These are phyloP conservation scores for Beauveria bassiana DNA, from an alignment of 2,329 filamentous ascomycete genomes.

Conservation along the genomic window DNA sequence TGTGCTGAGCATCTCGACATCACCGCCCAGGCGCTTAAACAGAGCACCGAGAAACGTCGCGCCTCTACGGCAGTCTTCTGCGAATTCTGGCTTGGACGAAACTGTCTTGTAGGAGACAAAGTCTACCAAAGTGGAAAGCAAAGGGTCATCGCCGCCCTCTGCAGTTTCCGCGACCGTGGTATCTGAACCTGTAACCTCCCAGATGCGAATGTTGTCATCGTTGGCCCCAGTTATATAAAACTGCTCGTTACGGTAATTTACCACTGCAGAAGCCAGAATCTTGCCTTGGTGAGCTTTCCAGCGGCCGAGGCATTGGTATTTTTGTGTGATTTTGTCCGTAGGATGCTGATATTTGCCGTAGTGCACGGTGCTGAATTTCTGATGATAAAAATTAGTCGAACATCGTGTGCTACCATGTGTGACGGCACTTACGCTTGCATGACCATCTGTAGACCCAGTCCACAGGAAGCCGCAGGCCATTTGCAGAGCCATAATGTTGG, in stretches of 20 bases:
- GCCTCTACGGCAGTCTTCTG: constrained; percentile 85
- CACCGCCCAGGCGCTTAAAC: constrained; percentile 85
- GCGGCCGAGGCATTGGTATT: constrained; percentile 69
- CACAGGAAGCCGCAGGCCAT: constrained; percentile 81
- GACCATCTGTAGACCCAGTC: constrained; percentile 84
- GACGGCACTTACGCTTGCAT: constrained; percentile 59
- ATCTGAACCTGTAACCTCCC: constrained; percentile 56
- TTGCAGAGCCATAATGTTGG: constrained; percentile 79
- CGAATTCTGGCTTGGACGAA: constrained; percentile 76
- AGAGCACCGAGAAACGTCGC: constrained; percentile 84
- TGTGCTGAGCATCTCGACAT: constrained; percentile 83
- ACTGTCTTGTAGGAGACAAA: constrained; percentile 91
- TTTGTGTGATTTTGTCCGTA: constrained; percentile 57
- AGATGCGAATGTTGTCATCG: constrained; percentile 81
- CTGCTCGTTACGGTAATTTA: constrained; percentile 60
- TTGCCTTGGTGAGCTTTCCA: constrained; percentile 84
- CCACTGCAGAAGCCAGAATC: constrained; percentile 75
- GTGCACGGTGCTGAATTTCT: constrained; percentile 62
- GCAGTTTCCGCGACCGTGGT: constrained; percentile 26
- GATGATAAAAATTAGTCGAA: not conserved
- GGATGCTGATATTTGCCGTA: constrained; percentile 49
- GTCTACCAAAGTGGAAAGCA: constrained; percentile 67
- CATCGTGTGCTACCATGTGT: not conserved
- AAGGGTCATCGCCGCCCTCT: constrained; percentile 39
- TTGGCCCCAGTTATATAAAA: constrained; percentile 94